Evolutionary conservation across 257 asterid species (phyloP), one percentile per base, ranked within the genome.

Genomic region (Osmanthus fragrans): DNA sequence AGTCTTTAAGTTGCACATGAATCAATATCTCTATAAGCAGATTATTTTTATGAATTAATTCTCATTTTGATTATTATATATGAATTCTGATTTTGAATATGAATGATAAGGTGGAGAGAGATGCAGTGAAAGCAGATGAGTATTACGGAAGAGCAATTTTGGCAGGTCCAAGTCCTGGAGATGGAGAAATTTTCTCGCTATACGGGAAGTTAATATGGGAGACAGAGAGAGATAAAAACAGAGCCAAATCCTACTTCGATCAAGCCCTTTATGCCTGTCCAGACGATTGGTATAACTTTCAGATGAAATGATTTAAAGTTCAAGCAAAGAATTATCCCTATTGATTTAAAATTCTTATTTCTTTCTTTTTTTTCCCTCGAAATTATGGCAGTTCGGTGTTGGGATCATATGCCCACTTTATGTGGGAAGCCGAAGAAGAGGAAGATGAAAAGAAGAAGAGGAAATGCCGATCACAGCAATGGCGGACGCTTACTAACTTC

Each of bases 141-240:
- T 92, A 78, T 54, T 91, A 88, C 21, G 92, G 89, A 69, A 88
- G 97, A 81, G 97, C 97, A 36, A 91, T 92, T 42, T 63, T 92
- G 79, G 92, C 92, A 0, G 78, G 85, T 69, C 94, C 97, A 0
- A 79, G 86, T 71, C 92, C 97, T 0, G 96, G 90, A 4, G 97
- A 91, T 21, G 97, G 92, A 71, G 96, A 92, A 77, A 80, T 91
- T 70, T 86, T 91, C 27, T 86, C 92, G 0, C 74, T 88, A 4
- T 91, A 91, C 60, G 97, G 90, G 10, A 87, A 83, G 23, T 60
- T 91, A 77, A 89, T 92, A 36, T 91, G 97, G 97, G 94, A 91
- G 80, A 84, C 74, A 0, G 79, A 88, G 30, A 85, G 90, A 86
- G 94, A 92, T 71, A 88, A 77, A 18, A 39, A 27, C 75, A 87